A percentile compares a stretch with the other conserved stretches of the same genome.
Conservation (phyloP, 139 green algal genomes). For the Chlamydomonas schloesseri region DNA sequence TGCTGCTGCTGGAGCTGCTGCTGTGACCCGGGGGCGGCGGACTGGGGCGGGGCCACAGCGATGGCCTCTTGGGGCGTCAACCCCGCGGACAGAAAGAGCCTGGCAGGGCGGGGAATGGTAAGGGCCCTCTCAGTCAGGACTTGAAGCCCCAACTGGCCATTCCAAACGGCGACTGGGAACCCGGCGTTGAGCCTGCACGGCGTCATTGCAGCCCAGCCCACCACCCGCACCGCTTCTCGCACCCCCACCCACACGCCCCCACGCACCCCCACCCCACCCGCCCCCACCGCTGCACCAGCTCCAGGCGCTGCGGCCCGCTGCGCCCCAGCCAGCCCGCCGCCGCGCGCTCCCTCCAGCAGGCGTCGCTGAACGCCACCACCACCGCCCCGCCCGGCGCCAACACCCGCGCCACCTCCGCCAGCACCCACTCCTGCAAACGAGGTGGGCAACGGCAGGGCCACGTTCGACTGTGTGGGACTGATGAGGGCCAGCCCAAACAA, state of each 20-base stretch:
- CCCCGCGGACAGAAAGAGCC: no score
- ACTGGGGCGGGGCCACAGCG: neutral
- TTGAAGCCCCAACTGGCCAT: no score
- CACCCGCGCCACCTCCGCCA: constrained; percentile 15
- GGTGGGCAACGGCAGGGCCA: neutral
- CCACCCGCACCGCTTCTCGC: neutral
- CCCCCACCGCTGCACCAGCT: neutral
- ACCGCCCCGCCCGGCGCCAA: neutral
- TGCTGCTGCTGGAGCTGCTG: neutral
- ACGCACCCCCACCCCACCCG: no score
- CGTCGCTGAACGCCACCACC: constrained; percentile 2
- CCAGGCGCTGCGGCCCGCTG: neutral
- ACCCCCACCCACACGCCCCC: neutral
- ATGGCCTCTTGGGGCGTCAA: no score
- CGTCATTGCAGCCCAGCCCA: no score
- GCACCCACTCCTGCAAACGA: constrained; percentile 4
- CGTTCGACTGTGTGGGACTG: no score
- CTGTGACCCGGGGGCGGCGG: neutral
- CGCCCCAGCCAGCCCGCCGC: constrained; percentile 14
- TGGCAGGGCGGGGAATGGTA: no score
- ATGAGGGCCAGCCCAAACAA: neutral
- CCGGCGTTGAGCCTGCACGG: no score
- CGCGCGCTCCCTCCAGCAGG: neutral
- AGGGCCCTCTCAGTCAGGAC: no score
- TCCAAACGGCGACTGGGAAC: no score